phyloP scores from a whole-genome alignment of 495 filamentous ascomycete species.

The Copromyces sp. region DNA sequence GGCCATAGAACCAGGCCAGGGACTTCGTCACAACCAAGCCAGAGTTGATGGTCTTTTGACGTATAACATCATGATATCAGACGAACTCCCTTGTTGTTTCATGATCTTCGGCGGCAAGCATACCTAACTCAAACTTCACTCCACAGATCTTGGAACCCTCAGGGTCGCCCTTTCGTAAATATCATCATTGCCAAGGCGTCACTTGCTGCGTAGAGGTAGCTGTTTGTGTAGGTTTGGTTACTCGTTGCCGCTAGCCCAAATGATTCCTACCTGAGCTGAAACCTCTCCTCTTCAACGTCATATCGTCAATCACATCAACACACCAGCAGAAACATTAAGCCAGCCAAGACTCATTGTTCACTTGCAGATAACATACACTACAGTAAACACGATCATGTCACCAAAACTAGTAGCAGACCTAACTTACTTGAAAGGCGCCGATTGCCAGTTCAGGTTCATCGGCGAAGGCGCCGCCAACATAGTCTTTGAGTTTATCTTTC shows the following conservation, averaged over 20 bases:
- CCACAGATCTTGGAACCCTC: not conserved
- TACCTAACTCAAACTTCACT: not conserved
- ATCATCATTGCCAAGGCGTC: not conserved
- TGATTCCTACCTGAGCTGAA: not conserved
- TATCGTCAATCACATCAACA: not conserved
- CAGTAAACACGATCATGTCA: not conserved
- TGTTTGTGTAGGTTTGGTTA: not conserved
- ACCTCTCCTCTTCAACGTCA: not conserved
- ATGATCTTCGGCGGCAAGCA: not conserved
- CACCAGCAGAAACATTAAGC: not conserved
- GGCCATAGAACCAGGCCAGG: not conserved
- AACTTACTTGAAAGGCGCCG: not conserved
- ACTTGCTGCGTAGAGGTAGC: not conserved
- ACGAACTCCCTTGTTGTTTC: not conserved
- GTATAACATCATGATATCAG: not conserved
- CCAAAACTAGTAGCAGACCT: not conserved
- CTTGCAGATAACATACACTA: not conserved
- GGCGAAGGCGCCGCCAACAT: conserved; percentile 63
- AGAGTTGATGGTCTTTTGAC: not conserved
- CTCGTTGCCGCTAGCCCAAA: not conserved
- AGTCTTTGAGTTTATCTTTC: conserved; percentile 49
- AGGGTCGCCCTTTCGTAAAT: not conserved
- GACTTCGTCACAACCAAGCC: not conserved
- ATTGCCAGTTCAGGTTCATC: conserved; percentile 23
- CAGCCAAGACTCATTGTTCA: not conserved